These are phyloP conservation scores for Tetrapisispora namnaoensis DNA, from an alignment of 805 yeast genomes.

Conservation along the genomic window DNA sequence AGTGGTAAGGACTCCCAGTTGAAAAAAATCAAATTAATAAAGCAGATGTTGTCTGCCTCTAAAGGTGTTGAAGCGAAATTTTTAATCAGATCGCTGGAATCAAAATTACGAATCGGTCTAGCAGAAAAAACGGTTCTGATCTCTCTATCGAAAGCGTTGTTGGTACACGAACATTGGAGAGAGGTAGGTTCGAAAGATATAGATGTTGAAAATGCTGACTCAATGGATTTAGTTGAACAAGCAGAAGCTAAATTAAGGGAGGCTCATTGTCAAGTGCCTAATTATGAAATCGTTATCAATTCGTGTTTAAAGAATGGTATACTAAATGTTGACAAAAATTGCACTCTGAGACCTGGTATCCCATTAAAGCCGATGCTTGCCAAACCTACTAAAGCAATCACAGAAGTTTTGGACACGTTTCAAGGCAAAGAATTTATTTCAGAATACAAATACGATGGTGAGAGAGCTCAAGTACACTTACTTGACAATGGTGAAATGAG, in stretches of 20 bases:
- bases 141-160: slow-evolving; percentile 75
- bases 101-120: slow-evolving; percentile 83
- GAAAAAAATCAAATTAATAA: slow-evolving; percentile 68
- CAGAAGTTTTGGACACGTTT: slow-evolving; percentile 86
- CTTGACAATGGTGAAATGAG: slow-evolving; percentile 53
- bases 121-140: slow-evolving; percentile 89
- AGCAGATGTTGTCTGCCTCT: slow-evolving; percentile 76
- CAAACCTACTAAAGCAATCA: slow-evolving; percentile 87
- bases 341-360: slow-evolving; percentile 79
- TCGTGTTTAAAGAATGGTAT: slow-evolving; percentile 63
- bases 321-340: slow-evolving; percentile 49
- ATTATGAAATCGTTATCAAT: slow-evolving; percentile 69
- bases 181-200: slow-evolving; percentile 6
- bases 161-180: slow-evolving; percentile 41
- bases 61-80: slow-evolving; percentile 83
- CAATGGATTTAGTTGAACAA: slow-evolving; percentile 37
- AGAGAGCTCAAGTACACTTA: slow-evolving; percentile 89
- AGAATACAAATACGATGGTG: slow-evolving; percentile 97
- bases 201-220: slow-evolving; percentile 22
- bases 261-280: slow-evolving; percentile 84
- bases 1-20: slow-evolving; percentile 78
- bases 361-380: slow-evolving; percentile 98
- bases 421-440: slow-evolving; percentile 81
- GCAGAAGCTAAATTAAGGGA: slow-evolving; percentile 79
- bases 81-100: slow-evolving; percentile 81